A percentile compares a stretch with the other conserved stretches of the same genome.
Evolutionary conservation across 441 rosid species (phyloP).

Genomic region (Gossypium schwendimanii): DNA sequence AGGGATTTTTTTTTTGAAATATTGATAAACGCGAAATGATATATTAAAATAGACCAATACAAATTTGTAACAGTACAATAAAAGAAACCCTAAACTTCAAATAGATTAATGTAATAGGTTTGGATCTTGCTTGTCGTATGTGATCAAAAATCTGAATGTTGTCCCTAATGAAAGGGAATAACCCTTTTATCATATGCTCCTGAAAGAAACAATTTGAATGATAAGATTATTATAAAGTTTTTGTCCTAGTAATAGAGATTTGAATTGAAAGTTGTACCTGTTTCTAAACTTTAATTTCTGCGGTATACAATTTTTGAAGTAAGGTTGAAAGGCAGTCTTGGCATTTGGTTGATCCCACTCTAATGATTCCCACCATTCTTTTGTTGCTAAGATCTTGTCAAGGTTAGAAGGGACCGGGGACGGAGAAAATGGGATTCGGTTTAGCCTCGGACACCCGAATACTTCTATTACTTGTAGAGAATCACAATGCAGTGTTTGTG

Average conservation of each 20-base stretch:
- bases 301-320: neutral
- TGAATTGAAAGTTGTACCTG: neutral
- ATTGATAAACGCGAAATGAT: no score
- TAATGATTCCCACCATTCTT: neutral
- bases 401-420: neutral
- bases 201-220: neutral
- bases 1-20: no score
- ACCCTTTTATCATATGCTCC: neutral
- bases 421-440: neutral
- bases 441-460: neutral
- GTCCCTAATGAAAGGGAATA: neutral
- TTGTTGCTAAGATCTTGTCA: neutral
- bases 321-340: neutral
- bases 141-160: neutral
- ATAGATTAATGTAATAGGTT: no score
- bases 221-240: no score
- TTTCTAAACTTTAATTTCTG: neutral
- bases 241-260: neutral
- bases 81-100: no score
- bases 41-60: no score
- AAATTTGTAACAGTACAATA: no score
- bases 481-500: neutral
- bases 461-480: neutral
- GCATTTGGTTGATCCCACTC: neutral
- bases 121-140: no score